Evolutionary conservation across 192 early-diverging fungal genomes (phyloP).

Genomic region (Linnemannia elongata): DNA sequence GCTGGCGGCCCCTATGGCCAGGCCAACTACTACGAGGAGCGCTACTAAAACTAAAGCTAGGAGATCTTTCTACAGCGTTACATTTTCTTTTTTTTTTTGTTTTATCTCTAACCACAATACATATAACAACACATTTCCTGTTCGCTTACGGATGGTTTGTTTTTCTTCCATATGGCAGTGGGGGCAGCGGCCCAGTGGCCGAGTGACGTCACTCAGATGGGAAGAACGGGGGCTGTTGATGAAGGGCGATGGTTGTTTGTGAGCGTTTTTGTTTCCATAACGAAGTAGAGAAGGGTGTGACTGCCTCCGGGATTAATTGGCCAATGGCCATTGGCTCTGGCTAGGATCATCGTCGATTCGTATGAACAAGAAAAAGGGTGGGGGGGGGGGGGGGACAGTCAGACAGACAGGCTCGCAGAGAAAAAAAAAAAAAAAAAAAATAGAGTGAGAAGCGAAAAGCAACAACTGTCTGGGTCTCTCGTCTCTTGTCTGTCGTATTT

Average conservation of each 20-base stretch:
- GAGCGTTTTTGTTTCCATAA: neutral
- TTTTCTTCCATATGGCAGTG: no score
- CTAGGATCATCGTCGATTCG: neutral
- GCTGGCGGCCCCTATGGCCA: conserved; percentile 38
- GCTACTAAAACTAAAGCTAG: conserved; percentile 11
- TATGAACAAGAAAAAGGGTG: neutral
- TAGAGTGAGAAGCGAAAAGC: no score
- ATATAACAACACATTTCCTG: neutral
- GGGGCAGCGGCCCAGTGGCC: no score
- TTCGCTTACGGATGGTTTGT: no score
- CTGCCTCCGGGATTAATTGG: neutral
- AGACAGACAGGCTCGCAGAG: neutral
- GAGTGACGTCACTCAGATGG: neutral
- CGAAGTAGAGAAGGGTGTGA: neutral
- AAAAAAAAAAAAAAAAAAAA: neutral
- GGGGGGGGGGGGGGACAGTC: neutral
- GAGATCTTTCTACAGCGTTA: neutral
- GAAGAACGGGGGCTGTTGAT: neutral
- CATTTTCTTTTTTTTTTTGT: conserved; percentile 7
- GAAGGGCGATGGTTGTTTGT: neutral
- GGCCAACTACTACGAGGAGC: conserved; percentile 45
- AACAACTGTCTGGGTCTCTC: neutral
- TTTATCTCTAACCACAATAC: neutral
- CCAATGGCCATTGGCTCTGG: neutral
- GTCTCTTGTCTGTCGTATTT: conserved; percentile 4